Evolutionary conservation across 306 rosid genomes (phyloP).

Genomic region (Parietaria judaica): DNA sequence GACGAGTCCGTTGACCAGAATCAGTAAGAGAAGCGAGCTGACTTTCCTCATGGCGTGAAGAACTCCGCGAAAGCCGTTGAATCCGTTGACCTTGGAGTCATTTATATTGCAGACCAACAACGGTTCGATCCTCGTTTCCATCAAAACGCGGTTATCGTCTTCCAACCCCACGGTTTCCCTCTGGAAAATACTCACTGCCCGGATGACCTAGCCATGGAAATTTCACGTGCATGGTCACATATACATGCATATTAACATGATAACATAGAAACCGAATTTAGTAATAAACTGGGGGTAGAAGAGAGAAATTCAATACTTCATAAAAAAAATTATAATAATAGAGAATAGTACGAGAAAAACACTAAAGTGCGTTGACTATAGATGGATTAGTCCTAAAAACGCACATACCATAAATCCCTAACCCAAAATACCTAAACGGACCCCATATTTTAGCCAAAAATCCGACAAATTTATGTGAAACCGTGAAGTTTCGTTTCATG

Average conservation of each 20-base stretch:
- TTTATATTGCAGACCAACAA: constrained; percentile 33
- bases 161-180: constrained; percentile 61
- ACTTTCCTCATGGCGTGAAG: constrained; percentile 70
- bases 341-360: too few species aligned
- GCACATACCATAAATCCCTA: too few species aligned
- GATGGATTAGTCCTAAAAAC: too few species aligned
- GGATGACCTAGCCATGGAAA: constrained; percentile 29
- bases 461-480: not conserved
- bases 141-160: constrained; percentile 59
- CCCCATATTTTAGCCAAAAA: not conserved
- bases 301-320: too few species aligned
- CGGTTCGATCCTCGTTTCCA: constrained; percentile 59
- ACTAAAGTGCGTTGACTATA: too few species aligned
- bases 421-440: not conserved
- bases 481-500: not conserved
- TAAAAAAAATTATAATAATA: too few species aligned
- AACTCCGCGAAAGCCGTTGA: constrained; percentile 74
- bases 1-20: constrained; percentile 46
- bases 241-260: not conserved
- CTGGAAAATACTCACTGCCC: constrained; percentile 52
- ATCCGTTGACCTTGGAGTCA: constrained; percentile 59
- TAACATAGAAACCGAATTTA: too few species aligned
- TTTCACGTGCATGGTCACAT: not conserved
- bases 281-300: too few species aligned
- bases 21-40: constrained; percentile 57